phyloP scores from a whole-genome alignment of 768 basidiomycete species.

The Hygrophorus pudorinus region DNA sequence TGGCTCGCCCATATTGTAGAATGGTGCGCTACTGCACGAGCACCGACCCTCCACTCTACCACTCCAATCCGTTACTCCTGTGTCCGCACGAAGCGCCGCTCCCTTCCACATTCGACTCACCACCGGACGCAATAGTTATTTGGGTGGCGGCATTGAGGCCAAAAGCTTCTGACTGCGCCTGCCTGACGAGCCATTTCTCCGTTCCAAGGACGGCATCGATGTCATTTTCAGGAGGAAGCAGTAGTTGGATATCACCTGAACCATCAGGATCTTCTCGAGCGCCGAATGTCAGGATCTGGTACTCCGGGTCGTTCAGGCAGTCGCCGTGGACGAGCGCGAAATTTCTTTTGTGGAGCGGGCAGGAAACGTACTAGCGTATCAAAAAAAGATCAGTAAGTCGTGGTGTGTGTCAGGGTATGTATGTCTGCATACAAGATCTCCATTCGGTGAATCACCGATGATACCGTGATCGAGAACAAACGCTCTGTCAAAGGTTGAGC shows the following conservation, averaged over 20 bases:
- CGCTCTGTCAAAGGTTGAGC: slow-evolving; percentile 29
- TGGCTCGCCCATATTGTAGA: no score
- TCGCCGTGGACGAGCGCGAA: slow-evolving; percentile 45
- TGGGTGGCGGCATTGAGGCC: slow-evolving; percentile 13
- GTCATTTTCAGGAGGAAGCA: slow-evolving; percentile 38
- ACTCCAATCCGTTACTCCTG: slow-evolving; percentile 7
- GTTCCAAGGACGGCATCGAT: slow-evolving; percentile 43
- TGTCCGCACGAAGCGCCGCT: slow-evolving; percentile 1
- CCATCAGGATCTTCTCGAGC: slow-evolving; percentile 23
- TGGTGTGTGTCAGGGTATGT: slow-evolving; percentile 27
- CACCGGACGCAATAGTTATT: slow-evolving; percentile 10
- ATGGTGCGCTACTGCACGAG: background rate
- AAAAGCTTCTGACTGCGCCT: slow-evolving; percentile 28
- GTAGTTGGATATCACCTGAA: slow-evolving; percentile 18
- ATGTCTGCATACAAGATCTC: slow-evolving; percentile 16
- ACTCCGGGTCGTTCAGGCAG: slow-evolving; percentile 50
- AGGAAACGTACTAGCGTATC: slow-evolving; percentile 23
- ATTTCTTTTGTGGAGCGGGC: slow-evolving; percentile 62
- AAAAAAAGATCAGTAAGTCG: background rate
- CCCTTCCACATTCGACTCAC: background rate
- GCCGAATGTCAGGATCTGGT: slow-evolving; percentile 53
- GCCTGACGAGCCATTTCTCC: slow-evolving; percentile 42
- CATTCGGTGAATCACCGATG: slow-evolving; percentile 51
- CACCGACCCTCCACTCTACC: slow-evolving; percentile 5
- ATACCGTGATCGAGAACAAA: slow-evolving; percentile 66